Conservation (phyloP, 495 filamentous ascomycete genomes). For the Hypomontagnella submonticulosa region DNA sequence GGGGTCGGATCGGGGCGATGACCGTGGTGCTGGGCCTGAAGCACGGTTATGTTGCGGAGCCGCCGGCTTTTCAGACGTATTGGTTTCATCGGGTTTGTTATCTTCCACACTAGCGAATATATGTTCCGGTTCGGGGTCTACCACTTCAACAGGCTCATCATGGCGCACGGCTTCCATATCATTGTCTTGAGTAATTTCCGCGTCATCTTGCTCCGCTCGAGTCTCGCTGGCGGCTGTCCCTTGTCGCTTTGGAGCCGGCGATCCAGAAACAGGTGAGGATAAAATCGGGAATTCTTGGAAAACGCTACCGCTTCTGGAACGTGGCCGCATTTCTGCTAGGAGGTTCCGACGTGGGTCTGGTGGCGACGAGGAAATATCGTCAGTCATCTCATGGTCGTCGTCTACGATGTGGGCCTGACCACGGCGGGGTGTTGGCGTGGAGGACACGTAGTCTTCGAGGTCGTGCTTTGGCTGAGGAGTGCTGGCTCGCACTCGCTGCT, state of each 20-base stretch:
- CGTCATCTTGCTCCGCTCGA: slow-evolving; percentile 21
- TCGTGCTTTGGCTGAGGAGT: slow-evolving; percentile 52
- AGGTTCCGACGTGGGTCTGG: slow-evolving; percentile 60
- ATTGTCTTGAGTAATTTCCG: slow-evolving; percentile 26
- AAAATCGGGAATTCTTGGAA: slow-evolving; percentile 60
- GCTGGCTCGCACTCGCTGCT: slow-evolving; percentile 37
- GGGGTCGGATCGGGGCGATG: slow-evolving; percentile 51
- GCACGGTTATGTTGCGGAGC: slow-evolving; percentile 18
- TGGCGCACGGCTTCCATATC: slow-evolving; percentile 19
- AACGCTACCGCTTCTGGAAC: slow-evolving; percentile 51
- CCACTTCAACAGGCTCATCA: slow-evolving; percentile 14
- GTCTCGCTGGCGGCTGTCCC: slow-evolving; percentile 27
- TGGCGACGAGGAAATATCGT: slow-evolving; percentile 64
- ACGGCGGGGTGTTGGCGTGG: slow-evolving; percentile 80
- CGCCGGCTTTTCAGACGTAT: background rate
- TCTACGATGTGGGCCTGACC: slow-evolving; percentile 55
- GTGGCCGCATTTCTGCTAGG: slow-evolving; percentile 58
- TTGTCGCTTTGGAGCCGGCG: slow-evolving; percentile 46
- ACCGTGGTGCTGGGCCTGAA: slow-evolving; percentile 33
- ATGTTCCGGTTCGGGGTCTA: slow-evolving; percentile 5
- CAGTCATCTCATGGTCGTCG: slow-evolving; percentile 55
- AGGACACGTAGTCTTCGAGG: slow-evolving; percentile 74
- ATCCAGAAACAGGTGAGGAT: slow-evolving; percentile 59
- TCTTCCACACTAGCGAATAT: background rate
- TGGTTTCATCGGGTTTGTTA: background rate